Conservation (phyloP, 2,329 filamentous ascomycete species). For the Iodosphaeria phyllophila region DNA sequence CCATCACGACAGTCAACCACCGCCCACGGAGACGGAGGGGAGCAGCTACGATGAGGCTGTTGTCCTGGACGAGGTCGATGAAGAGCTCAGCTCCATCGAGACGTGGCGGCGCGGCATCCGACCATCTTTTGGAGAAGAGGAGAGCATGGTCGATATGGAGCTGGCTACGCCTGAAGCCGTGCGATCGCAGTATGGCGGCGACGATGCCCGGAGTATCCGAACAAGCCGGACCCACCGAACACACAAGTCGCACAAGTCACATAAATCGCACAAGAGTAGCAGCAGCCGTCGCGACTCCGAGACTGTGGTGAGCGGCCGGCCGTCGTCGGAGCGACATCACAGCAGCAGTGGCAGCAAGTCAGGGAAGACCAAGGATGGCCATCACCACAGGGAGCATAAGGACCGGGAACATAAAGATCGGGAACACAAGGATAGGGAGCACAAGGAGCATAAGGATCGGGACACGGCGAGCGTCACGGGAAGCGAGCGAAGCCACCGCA, state of each 20-base stretch:
- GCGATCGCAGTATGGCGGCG: slow-evolving; percentile 19
- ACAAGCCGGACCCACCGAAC: slow-evolving; percentile 12
- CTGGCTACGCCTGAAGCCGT: slow-evolving; percentile 37
- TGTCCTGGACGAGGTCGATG: slow-evolving; percentile 35
- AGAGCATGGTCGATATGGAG: slow-evolving; percentile 28
- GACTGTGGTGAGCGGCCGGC: too few species aligned
- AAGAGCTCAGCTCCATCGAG: slow-evolving; percentile 39
- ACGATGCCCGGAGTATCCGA: slow-evolving; percentile 15
- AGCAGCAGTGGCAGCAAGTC: slow-evolving; percentile 1
- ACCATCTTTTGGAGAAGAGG: slow-evolving; percentile 24
- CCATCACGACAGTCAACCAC: slow-evolving; percentile 1
- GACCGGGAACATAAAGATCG: slow-evolving; percentile 1
- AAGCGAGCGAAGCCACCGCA: slow-evolving; percentile 12
- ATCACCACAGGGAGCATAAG: background rate
- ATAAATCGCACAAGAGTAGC: slow-evolving; percentile 6
- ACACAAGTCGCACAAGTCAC: slow-evolving; percentile 11
- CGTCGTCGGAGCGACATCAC: slow-evolving; percentile 4
- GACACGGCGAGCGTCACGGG: slow-evolving; percentile 18
- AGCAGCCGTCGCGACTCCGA: slow-evolving; percentile 6
- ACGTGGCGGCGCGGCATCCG: slow-evolving; percentile 39
- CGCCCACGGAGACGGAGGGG: slow-evolving; percentile 3
- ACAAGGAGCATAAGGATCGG: slow-evolving; percentile 8
- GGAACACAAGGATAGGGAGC: slow-evolving; percentile 9
- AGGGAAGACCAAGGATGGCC: background rate
- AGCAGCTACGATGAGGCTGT: slow-evolving; percentile 32